phyloP scores from a whole-genome alignment of 306 rosid genomes.

The Cucurbita maxima region DNA sequence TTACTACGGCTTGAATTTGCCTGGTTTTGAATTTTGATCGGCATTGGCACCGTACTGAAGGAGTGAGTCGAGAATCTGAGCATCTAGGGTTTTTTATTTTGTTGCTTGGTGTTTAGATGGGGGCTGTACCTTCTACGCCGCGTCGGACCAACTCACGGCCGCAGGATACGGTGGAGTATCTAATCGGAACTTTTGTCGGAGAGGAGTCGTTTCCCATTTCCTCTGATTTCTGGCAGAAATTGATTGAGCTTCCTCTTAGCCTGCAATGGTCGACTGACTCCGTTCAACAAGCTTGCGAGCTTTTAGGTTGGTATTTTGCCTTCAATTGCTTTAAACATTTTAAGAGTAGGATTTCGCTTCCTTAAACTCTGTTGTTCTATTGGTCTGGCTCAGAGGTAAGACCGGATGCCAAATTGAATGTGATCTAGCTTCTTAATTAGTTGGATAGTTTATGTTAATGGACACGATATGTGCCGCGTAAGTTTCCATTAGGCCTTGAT shows the following conservation, averaged over 20 bases:
- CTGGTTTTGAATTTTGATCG: constrained; percentile 14
- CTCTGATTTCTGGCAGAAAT: constrained; percentile 88
- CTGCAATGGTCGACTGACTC: constrained; percentile 64
- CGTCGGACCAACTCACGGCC: constrained; percentile 42
- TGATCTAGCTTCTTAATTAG: not conserved
- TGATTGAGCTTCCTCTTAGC: constrained; percentile 70
- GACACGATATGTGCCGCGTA: not conserved
- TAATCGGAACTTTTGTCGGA: constrained; percentile 73
- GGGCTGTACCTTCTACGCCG: constrained; percentile 84
- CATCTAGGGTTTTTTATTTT: not conserved
- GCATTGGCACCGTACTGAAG: constrained; percentile 6
- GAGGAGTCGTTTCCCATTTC: constrained; percentile 66
- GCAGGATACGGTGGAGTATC: constrained; percentile 75
- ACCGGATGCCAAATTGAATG: not conserved
- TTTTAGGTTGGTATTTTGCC: constrained; percentile 48
- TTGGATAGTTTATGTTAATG: constrained; percentile 2
- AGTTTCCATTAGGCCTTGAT: not conserved
- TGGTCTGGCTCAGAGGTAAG: not conserved
- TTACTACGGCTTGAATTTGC: constrained; percentile 16
- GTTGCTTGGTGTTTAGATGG: constrained; percentile 32
- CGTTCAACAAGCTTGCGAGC: constrained; percentile 76
- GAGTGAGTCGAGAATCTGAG: not conserved
- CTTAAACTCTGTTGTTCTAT: not conserved
- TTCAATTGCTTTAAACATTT: constrained; percentile 4
- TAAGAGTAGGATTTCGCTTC: not conserved